Conservation (phyloP, 2,329 filamentous ascomycete species). For the Pseudovirgaria hyperparasitica region DNA sequence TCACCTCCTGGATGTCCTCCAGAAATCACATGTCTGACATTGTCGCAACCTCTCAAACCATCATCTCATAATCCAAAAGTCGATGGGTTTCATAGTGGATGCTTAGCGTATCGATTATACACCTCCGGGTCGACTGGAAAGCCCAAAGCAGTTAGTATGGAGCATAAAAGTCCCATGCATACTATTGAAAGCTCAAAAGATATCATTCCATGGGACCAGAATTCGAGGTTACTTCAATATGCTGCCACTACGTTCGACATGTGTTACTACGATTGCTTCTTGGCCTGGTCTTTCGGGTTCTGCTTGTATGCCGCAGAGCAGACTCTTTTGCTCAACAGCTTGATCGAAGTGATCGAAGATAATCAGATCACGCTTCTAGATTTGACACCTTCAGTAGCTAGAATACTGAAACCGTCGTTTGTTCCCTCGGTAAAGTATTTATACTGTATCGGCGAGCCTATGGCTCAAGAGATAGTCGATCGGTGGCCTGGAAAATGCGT, state of each 20-base stretch:
- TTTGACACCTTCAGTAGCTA: constrained; percentile 30
- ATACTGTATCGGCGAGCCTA: constrained; percentile 32
- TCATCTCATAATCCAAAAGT: constrained; percentile 14
- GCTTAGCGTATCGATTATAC: constrained; percentile 30
- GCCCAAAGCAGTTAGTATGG: constrained; percentile 31
- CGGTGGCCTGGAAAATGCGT: constrained; percentile 28
- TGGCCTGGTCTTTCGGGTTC: constrained; percentile 32
- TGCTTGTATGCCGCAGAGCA: constrained; percentile 28
- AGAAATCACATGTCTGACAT: constrained; percentile 7
- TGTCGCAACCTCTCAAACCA: constrained; percentile 6
- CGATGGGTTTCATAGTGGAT: constrained; percentile 11
- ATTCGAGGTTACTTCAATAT: constrained; percentile 29
- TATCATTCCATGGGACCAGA: constrained; percentile 25
- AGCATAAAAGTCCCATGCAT: constrained; percentile 27
- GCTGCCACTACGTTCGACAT: constrained; percentile 32
- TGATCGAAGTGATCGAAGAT: constrained; percentile 20
- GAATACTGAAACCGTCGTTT: constrained; percentile 16
- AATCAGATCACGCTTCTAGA: constrained; percentile 26
- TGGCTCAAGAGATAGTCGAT: constrained; percentile 24
- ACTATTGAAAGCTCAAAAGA: constrained; percentile 26
- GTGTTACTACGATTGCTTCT: constrained; percentile 35
- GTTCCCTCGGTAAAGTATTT: constrained; percentile 27
- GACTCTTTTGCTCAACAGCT: constrained; percentile 23
- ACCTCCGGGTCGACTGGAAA: constrained; percentile 31
- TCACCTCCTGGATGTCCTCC: constrained; percentile 6